A percentile compares a stretch with the other conserved stretches of the same genome.
These are phyloP conservation scores for Elsinoe ampelina DNA, from an alignment of 2,329 filamentous ascomycete genomes.

Conservation along the genomic window DNA sequence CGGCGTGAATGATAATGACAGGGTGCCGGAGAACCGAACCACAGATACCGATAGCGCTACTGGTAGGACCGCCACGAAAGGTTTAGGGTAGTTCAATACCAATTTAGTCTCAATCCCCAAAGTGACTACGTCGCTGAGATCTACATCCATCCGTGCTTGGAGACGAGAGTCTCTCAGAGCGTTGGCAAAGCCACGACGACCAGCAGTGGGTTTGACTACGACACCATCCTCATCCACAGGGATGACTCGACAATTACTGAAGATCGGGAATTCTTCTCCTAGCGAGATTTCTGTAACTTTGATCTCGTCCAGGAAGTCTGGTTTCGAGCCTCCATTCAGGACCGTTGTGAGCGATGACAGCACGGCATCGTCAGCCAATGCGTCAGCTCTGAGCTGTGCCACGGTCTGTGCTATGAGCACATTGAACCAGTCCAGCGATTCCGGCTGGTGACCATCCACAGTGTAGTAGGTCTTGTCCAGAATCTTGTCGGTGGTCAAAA, in stretches of 20 bases:
- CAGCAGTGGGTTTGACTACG: constrained; percentile 34
- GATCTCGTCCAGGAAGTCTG: constrained; percentile 88
- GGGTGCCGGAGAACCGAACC: constrained; percentile 85
- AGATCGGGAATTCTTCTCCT: constrained; percentile 95
- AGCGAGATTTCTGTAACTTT: constrained; percentile 86
- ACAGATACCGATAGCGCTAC: constrained; percentile 88
- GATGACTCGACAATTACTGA: constrained; percentile 95
- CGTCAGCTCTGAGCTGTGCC: constrained; percentile 86
- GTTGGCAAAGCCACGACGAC: constrained; percentile 25
- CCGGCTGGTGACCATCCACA: constrained; percentile 87
- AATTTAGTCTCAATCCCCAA: constrained; percentile 90
- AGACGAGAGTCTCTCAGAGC: constrained; percentile 58
- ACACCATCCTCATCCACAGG: constrained; percentile 72
- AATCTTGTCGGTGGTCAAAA: constrained; percentile 82
- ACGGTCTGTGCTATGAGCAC: constrained; percentile 94
- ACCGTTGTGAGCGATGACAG: constrained; percentile 74
- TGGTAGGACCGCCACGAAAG: constrained; percentile 76
- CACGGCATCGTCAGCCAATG: constrained; percentile 83
- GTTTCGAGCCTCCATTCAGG: constrained; percentile 74
- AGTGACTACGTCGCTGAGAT: constrained; percentile 91
- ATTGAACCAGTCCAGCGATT: constrained; percentile 98
- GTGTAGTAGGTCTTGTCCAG: constrained; percentile 97
- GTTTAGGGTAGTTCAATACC: constrained; percentile 88
- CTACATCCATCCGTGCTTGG: constrained; percentile 94
- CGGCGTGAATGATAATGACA: constrained; percentile 89